Evolutionary conservation across 495 filamentous ascomycete species (phyloP).

Genomic region (Lepraria neglecta): DNA sequence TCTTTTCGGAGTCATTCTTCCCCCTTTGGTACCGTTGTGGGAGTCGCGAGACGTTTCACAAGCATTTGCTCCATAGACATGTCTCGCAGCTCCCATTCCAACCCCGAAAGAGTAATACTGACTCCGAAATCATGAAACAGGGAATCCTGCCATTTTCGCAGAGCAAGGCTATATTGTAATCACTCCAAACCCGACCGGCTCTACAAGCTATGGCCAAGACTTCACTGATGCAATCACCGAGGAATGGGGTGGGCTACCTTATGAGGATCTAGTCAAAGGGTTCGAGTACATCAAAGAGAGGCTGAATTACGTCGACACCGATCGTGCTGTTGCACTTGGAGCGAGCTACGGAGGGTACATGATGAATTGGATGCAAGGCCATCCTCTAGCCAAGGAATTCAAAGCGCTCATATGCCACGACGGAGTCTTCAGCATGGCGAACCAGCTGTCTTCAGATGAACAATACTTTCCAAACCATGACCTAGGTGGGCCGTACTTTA

Average conservation of each 20-base stretch:
- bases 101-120: no score
- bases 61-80: no score
- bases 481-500: conserved; percentile 69
- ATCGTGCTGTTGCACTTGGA: conserved; percentile 71
- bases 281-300: conserved; percentile 71
- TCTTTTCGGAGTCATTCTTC: no score
- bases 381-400: conserved; percentile 37
- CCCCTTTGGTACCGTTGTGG: no score
- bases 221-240: conserved; percentile 70
- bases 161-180: conserved; percentile 84
- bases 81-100: no score
- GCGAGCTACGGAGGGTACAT: conserved; percentile 86
- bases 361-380: conserved; percentile 61
- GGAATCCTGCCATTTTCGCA: conserved; percentile 88
- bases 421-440: conserved; percentile 74
- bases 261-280: conserved; percentile 72
- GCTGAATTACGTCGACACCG: conserved; percentile 67
- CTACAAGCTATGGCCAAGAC: conserved; percentile 75
- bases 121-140: no score
- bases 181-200: conserved; percentile 82
- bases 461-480: conserved; percentile 86
- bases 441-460: conserved; percentile 72
- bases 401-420: conserved; percentile 81
- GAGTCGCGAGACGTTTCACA: no score
- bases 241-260: conserved; percentile 75